A percentile compares a stretch with the other conserved stretches of the same genome.
Evolutionary conservation across 2,329 filamentous ascomycete genomes (phyloP).

Genomic region (Didymosphaeria variabile): DNA sequence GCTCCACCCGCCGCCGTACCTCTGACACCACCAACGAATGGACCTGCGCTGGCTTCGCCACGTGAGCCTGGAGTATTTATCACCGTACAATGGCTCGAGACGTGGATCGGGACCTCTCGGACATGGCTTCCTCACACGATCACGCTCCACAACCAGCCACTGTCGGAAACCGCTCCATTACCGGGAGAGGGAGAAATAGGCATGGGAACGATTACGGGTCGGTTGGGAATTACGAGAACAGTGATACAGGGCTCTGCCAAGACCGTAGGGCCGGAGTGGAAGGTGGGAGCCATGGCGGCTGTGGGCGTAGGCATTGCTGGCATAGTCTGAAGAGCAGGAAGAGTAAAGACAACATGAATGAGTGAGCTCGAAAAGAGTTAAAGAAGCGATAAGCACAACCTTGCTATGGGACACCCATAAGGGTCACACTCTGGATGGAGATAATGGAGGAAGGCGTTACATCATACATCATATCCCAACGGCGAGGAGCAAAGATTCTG

Average conservation of each 20-base stretch:
- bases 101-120: slow-evolving; percentile 32
- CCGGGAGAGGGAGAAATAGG: slow-evolving; percentile 45
- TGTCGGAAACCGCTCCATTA: slow-evolving; percentile 15
- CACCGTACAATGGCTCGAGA: slow-evolving; percentile 47
- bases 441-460: slow-evolving; percentile 10
- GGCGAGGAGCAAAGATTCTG: background rate
- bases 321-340: background rate
- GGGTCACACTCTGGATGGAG: background rate
- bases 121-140: slow-evolving; percentile 46
- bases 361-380: background rate
- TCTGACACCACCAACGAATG: slow-evolving; percentile 8
- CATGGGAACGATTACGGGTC: slow-evolving; percentile 46
- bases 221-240: slow-evolving; percentile 39
- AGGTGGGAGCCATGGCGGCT: slow-evolving; percentile 29
- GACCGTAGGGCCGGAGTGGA: slow-evolving; percentile 26
- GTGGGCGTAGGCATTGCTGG: slow-evolving; percentile 35
- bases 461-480: slow-evolving; percentile 4
- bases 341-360: background rate
- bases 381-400: background rate
- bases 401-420: background rate
- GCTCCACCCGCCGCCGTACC: background rate
- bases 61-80: slow-evolving; percentile 24
- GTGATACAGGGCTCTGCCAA: slow-evolving; percentile 31
- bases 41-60: background rate
- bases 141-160: slow-evolving; percentile 33